These are phyloP conservation scores for Hyparrhenia diplandra DNA, from an alignment of 176 grass and related monocot species.

Conservation along the genomic window DNA sequence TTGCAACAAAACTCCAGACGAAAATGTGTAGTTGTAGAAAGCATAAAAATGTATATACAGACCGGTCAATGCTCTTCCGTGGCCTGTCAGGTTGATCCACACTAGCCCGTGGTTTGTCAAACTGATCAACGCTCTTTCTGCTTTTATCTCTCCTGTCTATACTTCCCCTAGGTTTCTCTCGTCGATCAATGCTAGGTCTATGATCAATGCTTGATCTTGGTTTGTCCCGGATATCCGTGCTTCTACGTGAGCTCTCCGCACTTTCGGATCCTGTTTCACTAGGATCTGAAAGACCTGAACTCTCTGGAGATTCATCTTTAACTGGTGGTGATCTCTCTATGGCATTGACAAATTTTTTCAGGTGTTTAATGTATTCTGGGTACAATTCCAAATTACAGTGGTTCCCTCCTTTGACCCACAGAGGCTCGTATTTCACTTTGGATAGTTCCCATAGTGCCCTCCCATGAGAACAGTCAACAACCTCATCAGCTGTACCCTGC, in stretches of 20 bases:
- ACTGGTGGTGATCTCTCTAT: constrained; percentile 56
- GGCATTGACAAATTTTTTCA: constrained; percentile 80
- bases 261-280: constrained; percentile 44
- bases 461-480: constrained; percentile 89
- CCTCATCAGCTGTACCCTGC: constrained; percentile 89
- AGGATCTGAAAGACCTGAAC: constrained; percentile 44
- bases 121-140: constrained; percentile 60
- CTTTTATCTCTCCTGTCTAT: constrained; percentile 70
- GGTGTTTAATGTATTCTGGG: constrained; percentile 86
- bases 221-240: constrained; percentile 58
- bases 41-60: constrained; percentile 27
- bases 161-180: constrained; percentile 68
- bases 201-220: constrained; percentile 57
- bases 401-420: constrained; percentile 93
- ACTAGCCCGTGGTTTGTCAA: constrained; percentile 62
- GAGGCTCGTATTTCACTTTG: constrained; percentile 96
- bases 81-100: constrained; percentile 78
- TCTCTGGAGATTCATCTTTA: constrained; percentile 40
- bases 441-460: constrained; percentile 82
- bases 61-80: constrained; percentile 96
- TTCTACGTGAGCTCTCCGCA: constrained; percentile 59
- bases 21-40: not conserved
- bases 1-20: constrained; percentile 21
- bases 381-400: constrained; percentile 95
- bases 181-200: constrained; percentile 38